Evolutionary conservation across 768 basidiomycete genomes (phyloP), one percentile per base, ranked within the genome.

Genomic region (Panaeolus cyanescens): DNA sequence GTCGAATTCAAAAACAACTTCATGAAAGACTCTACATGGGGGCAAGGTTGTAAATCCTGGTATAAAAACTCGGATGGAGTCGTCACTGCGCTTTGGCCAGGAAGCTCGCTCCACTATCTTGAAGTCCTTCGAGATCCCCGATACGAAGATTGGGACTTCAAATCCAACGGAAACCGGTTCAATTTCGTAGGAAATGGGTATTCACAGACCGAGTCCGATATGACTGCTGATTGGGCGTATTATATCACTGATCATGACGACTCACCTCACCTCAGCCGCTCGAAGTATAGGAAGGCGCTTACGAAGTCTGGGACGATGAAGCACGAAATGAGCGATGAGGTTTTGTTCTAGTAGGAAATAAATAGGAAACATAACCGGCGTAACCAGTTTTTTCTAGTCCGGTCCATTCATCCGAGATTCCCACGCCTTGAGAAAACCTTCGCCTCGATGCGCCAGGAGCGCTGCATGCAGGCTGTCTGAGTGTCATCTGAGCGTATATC

Each of bases 71-170:
- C 55, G 5, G 57, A 67, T 1, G 75, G 72, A 1, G 74, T 72
- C 37, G 68, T 76, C 9, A 73, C 67, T 6, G 76, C 72, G 1
- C 55, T 75, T 25, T 77, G 76, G 76, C 69, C 72, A 2, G 76
- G 75, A 28, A 77, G 76, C 59, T 72, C 74, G 19, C 55, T 75
- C 55, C 76, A 77, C 58, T 77, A 75, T 39, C 64, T 76, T 37
- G 75, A 77, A 56, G 68, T 72, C 7, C 65, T 76, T 15, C 64
- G 62, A 6, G 70, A 75, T 3, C 71, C 72, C 13, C 69, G 75
- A 6, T 77, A 72, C 55, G 76, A 76, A 9, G 73, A 76, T 53
- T 77, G 76, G 75, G 66, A 73, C 32, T 67, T 77, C 59, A 69
- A 62, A 34, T 75, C 76, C 54, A 63, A 60, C 13, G 75, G 73